A percentile compares a stretch with the other conserved stretches of the same genome.
Evolutionary conservation across 2,329 filamentous ascomycete genomes (phyloP).

Genomic region (Calonectria crousiana): DNA sequence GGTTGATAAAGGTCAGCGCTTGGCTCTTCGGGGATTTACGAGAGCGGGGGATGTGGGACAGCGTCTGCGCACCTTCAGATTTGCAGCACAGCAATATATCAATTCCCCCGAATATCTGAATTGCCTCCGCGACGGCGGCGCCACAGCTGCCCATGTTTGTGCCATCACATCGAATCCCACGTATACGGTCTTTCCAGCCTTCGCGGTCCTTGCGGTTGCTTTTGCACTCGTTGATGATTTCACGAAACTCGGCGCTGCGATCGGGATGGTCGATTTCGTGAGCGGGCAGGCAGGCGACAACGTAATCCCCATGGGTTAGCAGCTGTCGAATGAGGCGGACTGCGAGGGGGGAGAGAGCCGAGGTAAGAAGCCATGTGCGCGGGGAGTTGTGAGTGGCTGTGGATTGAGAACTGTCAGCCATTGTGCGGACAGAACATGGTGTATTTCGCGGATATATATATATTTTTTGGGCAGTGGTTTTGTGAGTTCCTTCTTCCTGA

Average conservation of each 20-base stretch:
- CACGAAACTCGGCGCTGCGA: slow-evolving; percentile 82
- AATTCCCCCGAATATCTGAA: slow-evolving; percentile 85
- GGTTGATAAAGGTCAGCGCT: slow-evolving; percentile 28
- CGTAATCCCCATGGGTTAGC: slow-evolving; percentile 91
- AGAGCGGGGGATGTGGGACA: background rate
- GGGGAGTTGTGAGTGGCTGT: slow-evolving; percentile 78
- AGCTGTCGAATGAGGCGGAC: slow-evolving; percentile 85
- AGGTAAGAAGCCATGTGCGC: slow-evolving; percentile 93
- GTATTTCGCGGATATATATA: slow-evolving; percentile 5
- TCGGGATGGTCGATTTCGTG: slow-evolving; percentile 82
- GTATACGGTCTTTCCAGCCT: slow-evolving; percentile 84
- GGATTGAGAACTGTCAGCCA: slow-evolving; percentile 49
- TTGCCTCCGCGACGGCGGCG: slow-evolving; percentile 87
- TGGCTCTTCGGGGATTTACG: background rate
- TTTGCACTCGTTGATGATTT: slow-evolving; percentile 79
- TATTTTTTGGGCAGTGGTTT: background rate
- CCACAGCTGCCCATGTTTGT: slow-evolving; percentile 78
- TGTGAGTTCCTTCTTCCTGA: background rate
- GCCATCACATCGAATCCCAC: slow-evolving; percentile 73
- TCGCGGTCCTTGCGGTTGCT: slow-evolving; percentile 73
- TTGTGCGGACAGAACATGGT: slow-evolving; percentile 43
- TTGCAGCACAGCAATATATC: slow-evolving; percentile 93
- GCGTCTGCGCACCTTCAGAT: slow-evolving; percentile 74
- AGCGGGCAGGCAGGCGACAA: slow-evolving; percentile 85
- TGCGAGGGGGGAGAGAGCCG: slow-evolving; percentile 85